These are phyloP conservation scores for Dictyophora rubrovolvata DNA, from an alignment of 768 basidiomycete species.

Conservation along the genomic window DNA sequence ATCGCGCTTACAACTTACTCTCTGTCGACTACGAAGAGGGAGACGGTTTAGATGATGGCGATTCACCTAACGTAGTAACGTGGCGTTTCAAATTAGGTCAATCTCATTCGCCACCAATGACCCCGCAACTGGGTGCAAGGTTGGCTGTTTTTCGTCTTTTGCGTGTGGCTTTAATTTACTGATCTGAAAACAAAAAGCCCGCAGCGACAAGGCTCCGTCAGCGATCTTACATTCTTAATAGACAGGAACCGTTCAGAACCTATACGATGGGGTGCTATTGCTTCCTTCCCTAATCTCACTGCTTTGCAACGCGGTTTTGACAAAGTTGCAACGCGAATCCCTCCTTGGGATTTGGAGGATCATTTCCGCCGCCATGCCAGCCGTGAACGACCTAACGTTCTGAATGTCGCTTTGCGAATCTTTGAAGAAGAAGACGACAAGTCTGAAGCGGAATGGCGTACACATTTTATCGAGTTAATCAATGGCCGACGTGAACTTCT, in stretches of 20 bases:
- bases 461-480: constrained; percentile 58
- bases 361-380: constrained; percentile 62
- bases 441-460: constrained; percentile 67
- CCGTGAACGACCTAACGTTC: constrained; percentile 77
- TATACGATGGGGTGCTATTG: constrained; percentile 80
- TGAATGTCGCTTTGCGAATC: constrained; percentile 88
- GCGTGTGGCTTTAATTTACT: not conserved
- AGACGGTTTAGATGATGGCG: constrained; percentile 73
- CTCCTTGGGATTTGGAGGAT: constrained; percentile 61
- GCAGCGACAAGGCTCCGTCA: constrained; percentile 83
- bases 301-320: constrained; percentile 65
- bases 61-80: constrained; percentile 67
- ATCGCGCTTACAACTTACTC: constrained; percentile 84
- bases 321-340: constrained; percentile 63
- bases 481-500: constrained; percentile 59
- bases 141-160: not conserved
- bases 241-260: constrained; percentile 81
- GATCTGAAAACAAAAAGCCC: not conserved
- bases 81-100: constrained; percentile 96
- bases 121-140: constrained; percentile 41
- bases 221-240: constrained; percentile 91
- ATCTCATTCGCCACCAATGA: constrained; percentile 77
- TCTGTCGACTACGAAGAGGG: constrained; percentile 95
- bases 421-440: constrained; percentile 75
- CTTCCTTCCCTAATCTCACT: constrained; percentile 72